A percentile compares a stretch with the other conserved stretches of the same genome.
phyloP scores from a whole-genome alignment of 129 eudicot species.

The Lactuca sativa region DNA sequence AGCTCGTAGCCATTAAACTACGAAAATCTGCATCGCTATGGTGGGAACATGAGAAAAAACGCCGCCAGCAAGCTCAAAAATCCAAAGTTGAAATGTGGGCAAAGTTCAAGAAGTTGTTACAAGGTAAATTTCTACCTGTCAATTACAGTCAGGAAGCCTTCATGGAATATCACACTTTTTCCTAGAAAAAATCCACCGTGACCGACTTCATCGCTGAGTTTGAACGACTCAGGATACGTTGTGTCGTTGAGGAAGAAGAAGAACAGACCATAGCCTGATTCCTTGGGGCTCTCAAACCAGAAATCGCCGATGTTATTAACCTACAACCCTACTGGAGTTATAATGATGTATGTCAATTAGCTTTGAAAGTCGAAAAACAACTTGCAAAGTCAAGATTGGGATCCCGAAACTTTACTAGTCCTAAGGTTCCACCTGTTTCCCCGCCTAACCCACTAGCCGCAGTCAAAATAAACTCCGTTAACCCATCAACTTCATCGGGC shows the following conservation, averaged over 20 bases:
- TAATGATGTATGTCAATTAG: constrained; percentile 21
- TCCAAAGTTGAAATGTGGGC: not conserved
- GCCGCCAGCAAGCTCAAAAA: not conserved
- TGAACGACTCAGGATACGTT: constrained; percentile 8
- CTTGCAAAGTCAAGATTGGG: not conserved
- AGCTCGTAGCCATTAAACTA: too few relatives aligned
- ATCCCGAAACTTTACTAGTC: not conserved
- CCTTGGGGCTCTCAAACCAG: not conserved
- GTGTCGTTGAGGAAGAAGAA: constrained; percentile 14
- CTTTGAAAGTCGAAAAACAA: constrained; percentile 25
- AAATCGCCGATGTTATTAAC: constrained; percentile 18
- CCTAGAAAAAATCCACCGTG: constrained; percentile 1
- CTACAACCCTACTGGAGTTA: constrained; percentile 26
- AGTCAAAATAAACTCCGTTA: not conserved
- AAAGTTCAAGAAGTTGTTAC: not conserved
- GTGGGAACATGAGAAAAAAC: too few relatives aligned
- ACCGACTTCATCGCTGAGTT: constrained; percentile 13
- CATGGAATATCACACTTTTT: constrained; percentile 18
- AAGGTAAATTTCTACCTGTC: constrained; percentile 1
- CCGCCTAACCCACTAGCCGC: not conserved
- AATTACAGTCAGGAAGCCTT: constrained; percentile 18
- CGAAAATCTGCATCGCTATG: too few relatives aligned
- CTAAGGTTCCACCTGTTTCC: too few relatives aligned
- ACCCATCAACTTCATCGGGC: not conserved
- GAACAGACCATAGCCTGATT: constrained; percentile 27